Base-by-base conservation (phyloP, 139 green algal genomes). In the Coelastrella sp. region DNA sequence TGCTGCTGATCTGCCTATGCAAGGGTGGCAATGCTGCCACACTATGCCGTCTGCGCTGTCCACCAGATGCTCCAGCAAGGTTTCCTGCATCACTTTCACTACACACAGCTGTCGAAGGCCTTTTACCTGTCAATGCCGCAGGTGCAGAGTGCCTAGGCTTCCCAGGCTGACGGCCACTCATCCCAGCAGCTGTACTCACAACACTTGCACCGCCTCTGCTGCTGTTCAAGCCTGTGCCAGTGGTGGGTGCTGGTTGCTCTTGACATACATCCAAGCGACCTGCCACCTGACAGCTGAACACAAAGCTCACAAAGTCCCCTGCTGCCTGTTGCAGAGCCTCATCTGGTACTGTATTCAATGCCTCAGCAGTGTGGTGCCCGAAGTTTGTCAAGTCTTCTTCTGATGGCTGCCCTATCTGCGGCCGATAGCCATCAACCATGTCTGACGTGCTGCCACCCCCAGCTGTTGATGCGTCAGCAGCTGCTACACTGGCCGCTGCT, bases 341-440 rank as follows among this genome's bases (percentile, higher is more conserved):
- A 86, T 99, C 97, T 2, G 96, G 94, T 69, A 98, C 91, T 0
- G 89, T 98, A 32, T 59, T n/a, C 2, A 89, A 62, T 38, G 83
- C 82, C 5, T 87, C 73, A 69, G 30, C 79, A 64, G 87, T 85
- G 89, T 99, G 97, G 85, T 98, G 97, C 17, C 87, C 96, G 96
- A 97, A 99, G 76, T 84, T 81, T 32, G 89, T 75, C 71, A 99
- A 89, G 81, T 99, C 95, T 81, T 99, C 96, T 86, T 99, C 97
- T 9, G 88, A 79, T 8, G 97, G 96, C 34, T 92, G 89, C 23
- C 95, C 97, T 9, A 93, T 88, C 94, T 99, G 94, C 21, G 37
- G 71, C 27, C 73, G 4, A 27, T 69, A 60, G 8, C 81, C 81
- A 53, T 78, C 43, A 2, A 74, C 37, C 45, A 81, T 59, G 2